Conservation (phyloP, 805 yeast genomes). For the Wickerhamiella azyma region DNA sequence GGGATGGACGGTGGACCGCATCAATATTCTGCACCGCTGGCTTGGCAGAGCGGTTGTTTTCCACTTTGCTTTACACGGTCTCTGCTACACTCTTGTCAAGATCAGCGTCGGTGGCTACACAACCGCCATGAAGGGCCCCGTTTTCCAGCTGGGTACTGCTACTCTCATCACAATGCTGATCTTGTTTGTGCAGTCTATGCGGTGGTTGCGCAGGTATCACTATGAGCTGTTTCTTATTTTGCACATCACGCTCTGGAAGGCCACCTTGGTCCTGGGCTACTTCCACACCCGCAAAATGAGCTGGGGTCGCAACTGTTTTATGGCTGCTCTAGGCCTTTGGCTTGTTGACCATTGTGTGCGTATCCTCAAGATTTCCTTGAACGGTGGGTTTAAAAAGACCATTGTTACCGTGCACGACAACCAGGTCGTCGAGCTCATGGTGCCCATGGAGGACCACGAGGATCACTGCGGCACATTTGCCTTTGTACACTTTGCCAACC, state of each 20-base stretch:
- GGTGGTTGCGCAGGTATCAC: not conserved
- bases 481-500: conserved; percentile 38
- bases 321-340: conserved; percentile 42
- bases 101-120: conserved; percentile 37
- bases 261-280: not conserved
- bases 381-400: conserved; percentile 33
- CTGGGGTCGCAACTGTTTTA: conserved; percentile 12
- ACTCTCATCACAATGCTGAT: not conserved
- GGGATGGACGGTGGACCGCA: conserved; percentile 31
- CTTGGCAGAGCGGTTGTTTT: conserved; percentile 38
- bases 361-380: conserved; percentile 36
- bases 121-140: conserved; percentile 35
- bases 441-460: conserved; percentile 19
- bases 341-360: conserved; percentile 47
- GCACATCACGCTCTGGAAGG: not conserved
- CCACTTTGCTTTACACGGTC: conserved; percentile 40
- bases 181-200: not conserved
- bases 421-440: conserved; percentile 31
- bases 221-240: not conserved
- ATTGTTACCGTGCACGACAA: conserved; percentile 14
- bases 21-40: conserved; percentile 50
- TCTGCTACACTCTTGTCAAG: conserved; percentile 18
- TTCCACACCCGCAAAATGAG: conserved; percentile 27
- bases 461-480: conserved; percentile 39
- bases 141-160: conserved; percentile 38